phyloP scores from a whole-genome alignment of 163 green algal genomes.

The Scenedesmus sp. region DNA sequence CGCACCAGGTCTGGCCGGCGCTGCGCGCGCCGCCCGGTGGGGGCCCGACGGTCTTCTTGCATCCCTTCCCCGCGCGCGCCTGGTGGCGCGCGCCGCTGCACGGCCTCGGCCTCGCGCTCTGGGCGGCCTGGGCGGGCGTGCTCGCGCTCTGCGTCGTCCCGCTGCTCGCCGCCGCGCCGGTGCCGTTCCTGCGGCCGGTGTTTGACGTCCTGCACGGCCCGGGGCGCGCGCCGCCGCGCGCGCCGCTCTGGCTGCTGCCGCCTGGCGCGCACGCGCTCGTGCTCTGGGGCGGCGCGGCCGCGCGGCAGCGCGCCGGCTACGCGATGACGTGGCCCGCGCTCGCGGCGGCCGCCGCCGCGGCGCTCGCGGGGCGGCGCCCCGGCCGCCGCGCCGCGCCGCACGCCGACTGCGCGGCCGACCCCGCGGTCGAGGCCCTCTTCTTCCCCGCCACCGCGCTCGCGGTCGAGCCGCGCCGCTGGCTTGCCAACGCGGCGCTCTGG shows the following conservation, averaged over 20 bases:
- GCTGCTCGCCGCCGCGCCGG: not conserved
- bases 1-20: no score
- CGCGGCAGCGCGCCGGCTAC: conserved; percentile 10
- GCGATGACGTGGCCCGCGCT: not conserved
- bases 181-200: not conserved
- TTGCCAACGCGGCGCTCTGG: conserved; percentile 5
- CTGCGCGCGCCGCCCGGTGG: no score
- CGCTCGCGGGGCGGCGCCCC: no score
- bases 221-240: no score
- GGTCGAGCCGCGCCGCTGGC: not conserved
- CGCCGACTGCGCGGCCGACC: conserved; percentile 6
- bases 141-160: conserved; percentile 6
- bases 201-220: not conserved
- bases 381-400: not conserved
- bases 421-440: not conserved
- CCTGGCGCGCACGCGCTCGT: not conserved
- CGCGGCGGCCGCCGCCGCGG: no score
- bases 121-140: not conserved
- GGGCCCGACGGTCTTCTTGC: not conserved
- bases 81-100: not conserved
- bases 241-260: not conserved
- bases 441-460: conserved; percentile 3
- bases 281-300: conserved; percentile 1
- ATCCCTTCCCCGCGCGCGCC: conserved; percentile 1
- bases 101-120: not conserved